A percentile compares a stretch with the other conserved stretches of the same genome.
Conservation (phyloP, 345 rosid species). For the Geranium brycei region DNA sequence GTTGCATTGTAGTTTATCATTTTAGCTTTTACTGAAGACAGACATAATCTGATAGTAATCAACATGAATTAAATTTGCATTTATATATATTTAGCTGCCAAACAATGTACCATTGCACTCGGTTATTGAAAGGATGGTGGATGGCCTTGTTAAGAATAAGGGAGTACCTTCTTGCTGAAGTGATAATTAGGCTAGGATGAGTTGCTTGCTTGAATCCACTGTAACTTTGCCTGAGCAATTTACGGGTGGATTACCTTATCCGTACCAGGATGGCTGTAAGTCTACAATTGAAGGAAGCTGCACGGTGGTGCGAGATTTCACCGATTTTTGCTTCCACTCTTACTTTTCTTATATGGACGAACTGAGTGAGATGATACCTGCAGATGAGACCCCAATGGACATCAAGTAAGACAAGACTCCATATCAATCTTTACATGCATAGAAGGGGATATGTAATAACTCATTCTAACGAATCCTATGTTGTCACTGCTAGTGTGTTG, state of each 20-base stretch:
- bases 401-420: constrained; percentile 25
- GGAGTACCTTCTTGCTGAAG: too few species aligned
- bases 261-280: constrained; percentile 50
- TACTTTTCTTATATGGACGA: constrained; percentile 88
- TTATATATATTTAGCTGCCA: too few species aligned
- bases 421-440: too few species aligned
- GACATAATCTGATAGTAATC: too few species aligned
- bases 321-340: constrained; percentile 83
- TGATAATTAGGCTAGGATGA: too few species aligned
- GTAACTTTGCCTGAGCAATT: background rate
- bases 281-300: constrained; percentile 58
- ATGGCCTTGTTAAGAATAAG: too few species aligned
- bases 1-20: background rate
- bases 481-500: constrained; percentile 31
- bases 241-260: background rate
- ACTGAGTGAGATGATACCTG: constrained; percentile 37
- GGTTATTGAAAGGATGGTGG: too few species aligned
- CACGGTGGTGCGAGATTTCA: constrained; percentile 52
- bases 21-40: background rate
- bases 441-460: background rate
- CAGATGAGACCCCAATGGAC: constrained; percentile 46
- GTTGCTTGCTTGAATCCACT: background rate
- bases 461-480: background rate
- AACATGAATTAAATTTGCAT: too few species aligned
- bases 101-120: too few species aligned